Percentiles rank a stretch among this genome's conserved stretches.
phyloP scores from a whole-genome alignment of 305 asterid species.

The Monarda citriodora region DNA sequence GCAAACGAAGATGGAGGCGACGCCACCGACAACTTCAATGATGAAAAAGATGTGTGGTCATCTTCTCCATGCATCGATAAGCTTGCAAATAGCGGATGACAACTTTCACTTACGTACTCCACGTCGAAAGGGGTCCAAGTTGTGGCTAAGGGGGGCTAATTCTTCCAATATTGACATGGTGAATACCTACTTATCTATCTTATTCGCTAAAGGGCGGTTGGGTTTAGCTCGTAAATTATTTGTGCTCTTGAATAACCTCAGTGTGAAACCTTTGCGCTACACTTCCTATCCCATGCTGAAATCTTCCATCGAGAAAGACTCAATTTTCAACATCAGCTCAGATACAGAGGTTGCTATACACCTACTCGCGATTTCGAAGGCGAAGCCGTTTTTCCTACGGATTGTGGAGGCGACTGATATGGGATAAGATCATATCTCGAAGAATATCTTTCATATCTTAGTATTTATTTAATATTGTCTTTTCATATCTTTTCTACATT shows the following conservation, averaged over 20 bases:
- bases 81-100: constrained; percentile 54
- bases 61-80: constrained; percentile 92
- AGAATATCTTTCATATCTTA: no score
- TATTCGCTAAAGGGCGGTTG: constrained; percentile 84
- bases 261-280: constrained; percentile 70
- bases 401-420: constrained; percentile 96
- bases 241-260: constrained; percentile 71
- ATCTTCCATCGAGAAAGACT: constrained; percentile 82
- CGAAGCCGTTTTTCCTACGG: constrained; percentile 74
- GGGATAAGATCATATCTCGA: no score
- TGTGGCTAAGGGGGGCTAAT: constrained; percentile 54
- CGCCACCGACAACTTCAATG: constrained; percentile 19
- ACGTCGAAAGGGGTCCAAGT: constrained; percentile 65
- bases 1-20: constrained; percentile 21
- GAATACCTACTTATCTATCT: constrained; percentile 87
- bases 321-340: constrained; percentile 79
- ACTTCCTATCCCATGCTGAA: constrained; percentile 95
- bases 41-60: constrained; percentile 80
- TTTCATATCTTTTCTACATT: no score
- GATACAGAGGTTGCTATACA: constrained; percentile 91
- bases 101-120: constrained; percentile 33
- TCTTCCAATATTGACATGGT: constrained; percentile 88
- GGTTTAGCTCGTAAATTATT: constrained; percentile 91
- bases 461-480: no score
- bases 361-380: constrained; percentile 78